A percentile compares a stretch with the other conserved stretches of the same genome.
Conservation (phyloP, 495 filamentous ascomycete genomes). For the Peziza echinospora region DNA sequence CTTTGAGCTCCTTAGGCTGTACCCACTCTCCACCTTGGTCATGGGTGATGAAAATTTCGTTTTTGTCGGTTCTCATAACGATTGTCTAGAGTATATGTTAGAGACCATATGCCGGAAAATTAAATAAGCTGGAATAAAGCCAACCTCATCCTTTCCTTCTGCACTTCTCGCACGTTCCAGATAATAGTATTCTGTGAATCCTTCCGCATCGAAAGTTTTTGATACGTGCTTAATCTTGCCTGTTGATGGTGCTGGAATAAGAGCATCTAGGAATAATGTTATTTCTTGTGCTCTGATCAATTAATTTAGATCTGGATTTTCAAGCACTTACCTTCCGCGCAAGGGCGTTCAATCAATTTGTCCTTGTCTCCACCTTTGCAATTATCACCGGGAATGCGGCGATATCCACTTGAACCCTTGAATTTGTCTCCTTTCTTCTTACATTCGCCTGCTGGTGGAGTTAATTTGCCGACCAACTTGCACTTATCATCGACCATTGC, state of each 20-base stretch:
- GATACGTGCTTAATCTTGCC: conserved; percentile 38
- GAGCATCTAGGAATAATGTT: conserved; percentile 5
- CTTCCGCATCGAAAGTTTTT: conserved; percentile 35
- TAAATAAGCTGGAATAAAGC: conserved; percentile 1
- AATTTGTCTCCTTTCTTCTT: conserved; percentile 43
- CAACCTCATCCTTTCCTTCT: conserved; percentile 37
- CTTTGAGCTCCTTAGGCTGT: conserved; percentile 30
- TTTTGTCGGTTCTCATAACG: conserved; percentile 46
- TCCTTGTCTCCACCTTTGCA: conserved; percentile 44
- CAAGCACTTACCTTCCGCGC: conserved; percentile 22
- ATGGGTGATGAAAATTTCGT: conserved; percentile 45
- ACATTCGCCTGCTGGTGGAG: conserved; percentile 42
- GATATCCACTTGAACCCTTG: conserved; percentile 68
- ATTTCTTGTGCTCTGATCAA: not conserved
- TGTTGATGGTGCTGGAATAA: conserved; percentile 23
- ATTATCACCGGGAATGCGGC: conserved; percentile 74
- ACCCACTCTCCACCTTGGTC: conserved; percentile 76
- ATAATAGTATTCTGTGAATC: conserved; percentile 41
- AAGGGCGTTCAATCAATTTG: conserved; percentile 35
- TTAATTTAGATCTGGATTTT: not conserved
- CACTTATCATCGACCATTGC: conserved; percentile 40
- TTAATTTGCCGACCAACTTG: conserved; percentile 22
- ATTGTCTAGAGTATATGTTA: conserved; percentile 33
- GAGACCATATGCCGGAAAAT: not conserved
- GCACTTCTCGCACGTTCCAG: conserved; percentile 55